phyloP scores from a whole-genome alignment of 495 filamentous ascomycete species.

The Terfezia claveryi region DNA sequence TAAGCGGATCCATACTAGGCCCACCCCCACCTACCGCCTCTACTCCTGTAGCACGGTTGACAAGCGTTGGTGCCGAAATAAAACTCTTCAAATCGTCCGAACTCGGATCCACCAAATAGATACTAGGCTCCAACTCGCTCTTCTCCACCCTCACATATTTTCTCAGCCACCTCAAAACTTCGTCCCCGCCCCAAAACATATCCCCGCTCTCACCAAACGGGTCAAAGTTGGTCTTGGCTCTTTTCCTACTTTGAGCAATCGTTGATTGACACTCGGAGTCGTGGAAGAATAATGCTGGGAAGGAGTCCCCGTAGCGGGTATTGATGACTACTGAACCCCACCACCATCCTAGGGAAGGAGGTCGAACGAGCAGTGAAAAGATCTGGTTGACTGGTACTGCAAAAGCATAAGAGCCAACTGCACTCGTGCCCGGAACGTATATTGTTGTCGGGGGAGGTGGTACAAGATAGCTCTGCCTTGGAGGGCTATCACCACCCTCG shows the following conservation, averaged over 20 bases:
- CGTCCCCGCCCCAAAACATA: slow-evolving; percentile 95
- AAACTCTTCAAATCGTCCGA: slow-evolving; percentile 68
- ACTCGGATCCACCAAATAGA: slow-evolving; percentile 76
- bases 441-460: slow-evolving; percentile 70
- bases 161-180: slow-evolving; percentile 77
- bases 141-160: slow-evolving; percentile 63
- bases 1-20: slow-evolving; percentile 83
- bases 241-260: slow-evolving; percentile 75
- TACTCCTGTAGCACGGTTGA: slow-evolving; percentile 24
- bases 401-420: slow-evolving; percentile 72
- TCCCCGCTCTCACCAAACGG: slow-evolving; percentile 66
- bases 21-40: slow-evolving; percentile 20
- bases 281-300: slow-evolving; percentile 92
- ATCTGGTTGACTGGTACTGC: slow-evolving; percentile 76
- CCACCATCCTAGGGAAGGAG: slow-evolving; percentile 94
- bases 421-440: slow-evolving; percentile 29
- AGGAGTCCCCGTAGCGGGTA: slow-evolving; percentile 66
- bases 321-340: slow-evolving; percentile 90
- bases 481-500: slow-evolving; percentile 47
- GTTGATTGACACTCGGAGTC: slow-evolving; percentile 91
- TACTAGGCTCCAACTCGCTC: slow-evolving; percentile 60
- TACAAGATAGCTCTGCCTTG: slow-evolving; percentile 72
- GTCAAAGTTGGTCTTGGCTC: slow-evolving; percentile 63
- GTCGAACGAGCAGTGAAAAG: slow-evolving; percentile 72
- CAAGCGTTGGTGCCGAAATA: slow-evolving; percentile 33